A percentile compares a stretch with the other conserved stretches of the same genome.
Evolutionary conservation across 805 yeast genomes (phyloP).

Genomic region (Metschnikowia shivogae): DNA sequence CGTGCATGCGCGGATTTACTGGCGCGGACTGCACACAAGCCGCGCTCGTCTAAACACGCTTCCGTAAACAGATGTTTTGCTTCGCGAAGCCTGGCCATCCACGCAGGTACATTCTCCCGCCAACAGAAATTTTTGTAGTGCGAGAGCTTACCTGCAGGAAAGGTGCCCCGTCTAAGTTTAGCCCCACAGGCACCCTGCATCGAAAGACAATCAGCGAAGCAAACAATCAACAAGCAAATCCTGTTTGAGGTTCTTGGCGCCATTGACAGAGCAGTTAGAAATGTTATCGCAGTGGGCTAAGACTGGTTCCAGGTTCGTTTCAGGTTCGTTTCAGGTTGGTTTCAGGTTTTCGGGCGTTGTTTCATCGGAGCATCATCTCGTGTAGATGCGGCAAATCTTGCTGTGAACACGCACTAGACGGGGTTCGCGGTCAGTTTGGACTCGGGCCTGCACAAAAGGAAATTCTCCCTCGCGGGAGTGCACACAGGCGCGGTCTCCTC

Average conservation of each 20-base stretch:
- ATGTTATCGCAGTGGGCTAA: too few relatives aligned
- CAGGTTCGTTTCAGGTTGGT: too few relatives aligned
- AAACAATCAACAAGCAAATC: too few relatives aligned
- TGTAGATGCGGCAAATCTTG: neutral
- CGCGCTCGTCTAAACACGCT: neutral
- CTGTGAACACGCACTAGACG: neutral
- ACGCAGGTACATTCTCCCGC: conserved; percentile 1
- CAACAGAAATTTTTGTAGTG: neutral
- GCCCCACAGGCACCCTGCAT: too few relatives aligned
- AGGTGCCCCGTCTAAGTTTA: too few relatives aligned
- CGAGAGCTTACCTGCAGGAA: too few relatives aligned
- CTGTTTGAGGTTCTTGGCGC: too few relatives aligned
- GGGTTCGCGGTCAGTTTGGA: neutral
- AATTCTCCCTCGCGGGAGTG: neutral
- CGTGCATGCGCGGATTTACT: neutral
- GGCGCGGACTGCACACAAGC: neutral
- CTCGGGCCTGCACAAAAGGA: neutral
- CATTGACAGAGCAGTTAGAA: too few relatives aligned
- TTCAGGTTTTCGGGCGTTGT: too few relatives aligned
- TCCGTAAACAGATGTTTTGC: neutral
- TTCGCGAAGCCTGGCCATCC: neutral
- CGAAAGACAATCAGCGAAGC: too few relatives aligned
- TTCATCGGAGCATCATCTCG: neutral
- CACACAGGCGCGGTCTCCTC: neutral
- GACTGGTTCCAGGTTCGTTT: too few relatives aligned